Evolutionary conservation across 805 yeast genomes (phyloP), one percentile per base, ranked within the genome.

Genomic region (Ogataea degrootiae): DNA sequence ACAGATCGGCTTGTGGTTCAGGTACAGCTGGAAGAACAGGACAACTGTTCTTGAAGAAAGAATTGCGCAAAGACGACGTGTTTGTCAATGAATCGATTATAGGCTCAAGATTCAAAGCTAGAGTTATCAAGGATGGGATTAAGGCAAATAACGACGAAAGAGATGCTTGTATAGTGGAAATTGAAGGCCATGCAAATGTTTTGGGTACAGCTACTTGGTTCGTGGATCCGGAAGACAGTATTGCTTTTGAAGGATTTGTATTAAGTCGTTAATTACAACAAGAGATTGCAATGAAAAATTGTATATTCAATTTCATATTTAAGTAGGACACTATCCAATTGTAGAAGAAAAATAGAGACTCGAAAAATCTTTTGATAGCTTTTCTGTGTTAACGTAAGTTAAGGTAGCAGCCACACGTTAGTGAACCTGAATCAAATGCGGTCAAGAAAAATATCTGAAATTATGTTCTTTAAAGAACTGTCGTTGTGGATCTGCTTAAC

Each of bases 1-100:
- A 61, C 44, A 40, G 65, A 17, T 61, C 65, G 2, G 62, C 65
- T 1, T 57, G 61, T 49, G 65, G 65, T 14, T 60, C 64, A 2
- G 61, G 62, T 12, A 60, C 65, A 2, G 62, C 63, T 6, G 65
- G 64, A 2, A 48, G 63, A 34, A 49, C 54, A 2, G 62, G 61
- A 0, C 53, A 50, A 33, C 48, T 59, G 5, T 59, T 45, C 34
- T 43, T 60, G 31, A 51, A 54, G 19, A 53, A 53, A 2, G 26
- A 40, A 22, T 29, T 58, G 5, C 16, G 42, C 0, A 29, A 26
- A 2, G 45, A 50, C 0, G 8, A 48, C 19, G 37, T 9, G 2
- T 54, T 52, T 41, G 54, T 55, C 16, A 61, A 61, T 45, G 59
- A 61, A 44, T 60, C 65, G 6, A 49, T 61, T 5, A 57, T 61